Base-by-base conservation (phyloP, 805 yeast genomes). In the Lipomyces oligophaga region DNA sequence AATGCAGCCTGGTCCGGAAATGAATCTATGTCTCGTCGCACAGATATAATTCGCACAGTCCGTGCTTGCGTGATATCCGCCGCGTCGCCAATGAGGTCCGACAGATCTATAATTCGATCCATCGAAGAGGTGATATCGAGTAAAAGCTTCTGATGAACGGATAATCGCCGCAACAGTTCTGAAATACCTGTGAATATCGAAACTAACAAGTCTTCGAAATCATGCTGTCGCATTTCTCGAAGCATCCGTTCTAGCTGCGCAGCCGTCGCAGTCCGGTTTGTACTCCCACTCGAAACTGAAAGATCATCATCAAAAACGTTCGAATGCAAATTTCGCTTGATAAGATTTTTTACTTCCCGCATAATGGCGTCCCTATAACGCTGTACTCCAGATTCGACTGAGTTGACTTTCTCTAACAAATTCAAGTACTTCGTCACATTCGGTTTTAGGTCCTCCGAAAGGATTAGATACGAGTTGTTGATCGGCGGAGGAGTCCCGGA, bases 81-180 rank as follows among this genome's bases (percentile, higher is more conserved):
- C 1, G 86, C 80, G 45, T 75, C 43, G 20, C 38, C 28, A 22
- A 59, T 44, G 38, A 57, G 28, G 38, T 54, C 57, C 7, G 81
- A 74, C 5, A 82, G 74, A 49, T 53, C 59, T 18, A 45, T 25
- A 13, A 45, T 33, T 16, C 47, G 43, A 27, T 73, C 63, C 43
- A 60, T 68, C 41, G 73, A 75, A 25, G 83, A 65, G 0, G 94
- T 80, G 43, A 84, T 61, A 55, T 86, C 93, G 11, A 93, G 70
- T 24, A 90, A 64, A 3, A 85, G 58, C 63, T 87, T 88, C 61
- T 88, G 95, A 48, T 88, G 96, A 6, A 77, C 68, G 0, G 85
- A 78, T 25, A 89, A 68, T 47, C 95, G 74, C 52, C 90, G 70
- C 21, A 88, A 68, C 16, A 86, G 80, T 59, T 84, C 94, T 0